phyloP scores from a whole-genome alignment of 352 stramenopile species.

The Elongisporangium senticosum region DNA sequence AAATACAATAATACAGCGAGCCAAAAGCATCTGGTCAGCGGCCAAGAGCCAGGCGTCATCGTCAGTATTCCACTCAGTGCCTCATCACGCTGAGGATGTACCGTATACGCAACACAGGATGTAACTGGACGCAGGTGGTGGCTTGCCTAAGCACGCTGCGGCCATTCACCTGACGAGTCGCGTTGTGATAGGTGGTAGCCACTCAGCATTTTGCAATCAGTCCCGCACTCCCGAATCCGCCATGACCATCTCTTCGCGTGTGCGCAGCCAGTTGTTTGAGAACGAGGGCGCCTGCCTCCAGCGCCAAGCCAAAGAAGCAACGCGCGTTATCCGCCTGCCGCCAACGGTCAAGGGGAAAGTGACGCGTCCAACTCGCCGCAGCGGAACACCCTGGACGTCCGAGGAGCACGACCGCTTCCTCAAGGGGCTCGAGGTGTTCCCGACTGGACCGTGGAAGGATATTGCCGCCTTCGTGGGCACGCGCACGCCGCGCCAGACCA shows the following conservation, averaged over 20 bases:
- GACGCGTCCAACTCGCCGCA: neutral
- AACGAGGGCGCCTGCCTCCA: neutral
- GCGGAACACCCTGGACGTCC: slow-evolving; percentile 1
- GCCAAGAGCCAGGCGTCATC: neutral
- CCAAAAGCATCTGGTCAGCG: neutral
- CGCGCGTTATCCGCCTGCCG: neutral
- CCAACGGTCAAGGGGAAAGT: neutral
- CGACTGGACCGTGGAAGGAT: slow-evolving; percentile 8
- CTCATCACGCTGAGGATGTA: neutral
- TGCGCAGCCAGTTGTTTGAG: neutral
- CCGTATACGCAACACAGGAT: neutral
- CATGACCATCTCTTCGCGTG: neutral
- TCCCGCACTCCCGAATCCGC: neutral
- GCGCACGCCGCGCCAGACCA: slow-evolving; percentile 28
- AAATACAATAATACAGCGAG: neutral
- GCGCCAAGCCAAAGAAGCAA: neutral
- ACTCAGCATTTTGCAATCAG: neutral
- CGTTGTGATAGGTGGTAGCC: neutral
- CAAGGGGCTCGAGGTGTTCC: slow-evolving; percentile 4
- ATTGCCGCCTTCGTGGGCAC: slow-evolving; percentile 4
- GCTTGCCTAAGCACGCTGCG: neutral
- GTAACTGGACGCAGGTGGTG: neutral
- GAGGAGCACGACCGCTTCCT: slow-evolving; percentile 10
- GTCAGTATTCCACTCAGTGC: neutral
- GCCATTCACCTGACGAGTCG: neutral